Evolutionary conservation across 2,329 filamentous ascomycete genomes (phyloP).

Genomic region (Fusarium sulawesiense): DNA sequence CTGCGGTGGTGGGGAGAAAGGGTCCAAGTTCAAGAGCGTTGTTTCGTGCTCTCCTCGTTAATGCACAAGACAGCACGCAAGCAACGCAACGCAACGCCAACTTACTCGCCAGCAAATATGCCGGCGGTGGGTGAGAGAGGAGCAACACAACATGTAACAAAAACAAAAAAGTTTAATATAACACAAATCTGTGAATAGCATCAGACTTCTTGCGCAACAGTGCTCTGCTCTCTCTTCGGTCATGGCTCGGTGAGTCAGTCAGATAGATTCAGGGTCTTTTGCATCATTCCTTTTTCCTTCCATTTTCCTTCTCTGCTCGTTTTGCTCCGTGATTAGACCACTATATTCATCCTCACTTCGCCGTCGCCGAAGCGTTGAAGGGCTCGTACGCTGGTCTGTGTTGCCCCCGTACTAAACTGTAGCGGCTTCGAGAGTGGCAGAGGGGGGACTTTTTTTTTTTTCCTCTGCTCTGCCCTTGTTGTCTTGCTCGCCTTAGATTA

Average conservation of each 20-base stretch:
- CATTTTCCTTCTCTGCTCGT: background rate
- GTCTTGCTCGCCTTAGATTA: constrained; percentile 32
- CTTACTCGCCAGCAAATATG: constrained; percentile 5
- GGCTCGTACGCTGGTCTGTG: constrained; percentile 45
- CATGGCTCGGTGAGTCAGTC: constrained; percentile 30
- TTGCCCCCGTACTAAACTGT: constrained; percentile 32
- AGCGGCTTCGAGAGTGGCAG: background rate
- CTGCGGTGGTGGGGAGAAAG: constrained; percentile 19
- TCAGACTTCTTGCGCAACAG: constrained; percentile 7
- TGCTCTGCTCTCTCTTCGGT: background rate
- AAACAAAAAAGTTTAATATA: background rate
- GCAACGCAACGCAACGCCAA: background rate
- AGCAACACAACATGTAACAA: background rate
- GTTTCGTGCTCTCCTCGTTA: constrained; percentile 16
- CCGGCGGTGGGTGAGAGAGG: constrained; percentile 10
- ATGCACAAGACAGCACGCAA: background rate
- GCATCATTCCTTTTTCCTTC: background rate
- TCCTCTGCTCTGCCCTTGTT: background rate
- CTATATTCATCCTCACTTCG: constrained; percentile 37
- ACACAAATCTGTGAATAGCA: constrained; percentile 12
- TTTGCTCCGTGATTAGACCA: constrained; percentile 4
- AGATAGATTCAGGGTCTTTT: constrained; percentile 20
- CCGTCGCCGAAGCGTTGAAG: constrained; percentile 42
- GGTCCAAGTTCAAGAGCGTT: constrained; percentile 12
- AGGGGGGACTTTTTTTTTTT: background rate